phyloP scores from a whole-genome alignment of 164 flowering plant genomes.

The Aristolochia californica region DNA sequence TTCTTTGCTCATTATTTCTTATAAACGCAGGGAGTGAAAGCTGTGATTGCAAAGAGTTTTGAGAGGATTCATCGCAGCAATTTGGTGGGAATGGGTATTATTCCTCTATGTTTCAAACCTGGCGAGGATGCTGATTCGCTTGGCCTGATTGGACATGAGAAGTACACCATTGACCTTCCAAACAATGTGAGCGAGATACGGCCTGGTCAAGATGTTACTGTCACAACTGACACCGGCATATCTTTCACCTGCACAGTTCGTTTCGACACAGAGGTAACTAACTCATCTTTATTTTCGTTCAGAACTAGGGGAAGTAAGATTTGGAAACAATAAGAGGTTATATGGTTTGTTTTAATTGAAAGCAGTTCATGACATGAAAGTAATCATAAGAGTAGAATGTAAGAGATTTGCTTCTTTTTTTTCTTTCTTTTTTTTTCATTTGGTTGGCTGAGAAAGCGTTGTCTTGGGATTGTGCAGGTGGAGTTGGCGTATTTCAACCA shows the following conservation, averaged over 20 bases:
- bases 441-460: neutral
- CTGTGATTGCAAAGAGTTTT: constrained; percentile 38
- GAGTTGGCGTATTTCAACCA: constrained; percentile 78
- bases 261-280: constrained; percentile 39
- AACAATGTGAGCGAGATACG: constrained; percentile 20
- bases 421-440: neutral
- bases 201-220: constrained; percentile 37
- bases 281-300: neutral
- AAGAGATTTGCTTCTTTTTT: neutral
- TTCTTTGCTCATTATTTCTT: neutral
- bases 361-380: too few species aligned
- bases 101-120: constrained; percentile 36
- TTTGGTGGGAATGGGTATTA: constrained; percentile 37
- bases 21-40: constrained; percentile 29
- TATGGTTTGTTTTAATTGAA: too few species aligned
- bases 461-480: constrained; percentile 50
- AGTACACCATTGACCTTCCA: constrained; percentile 29
- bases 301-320: too few species aligned
- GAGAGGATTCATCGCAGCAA: constrained; percentile 41
- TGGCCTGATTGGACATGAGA: constrained; percentile 32
- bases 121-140: constrained; percentile 38
- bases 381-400: neutral
- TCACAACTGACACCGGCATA: constrained; percentile 28
- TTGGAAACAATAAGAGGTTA: too few species aligned
- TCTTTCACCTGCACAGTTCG: constrained; percentile 35